phyloP scores from a whole-genome alignment of 148 eudicot genomes.

The Pharnaceum exiguum region DNA sequence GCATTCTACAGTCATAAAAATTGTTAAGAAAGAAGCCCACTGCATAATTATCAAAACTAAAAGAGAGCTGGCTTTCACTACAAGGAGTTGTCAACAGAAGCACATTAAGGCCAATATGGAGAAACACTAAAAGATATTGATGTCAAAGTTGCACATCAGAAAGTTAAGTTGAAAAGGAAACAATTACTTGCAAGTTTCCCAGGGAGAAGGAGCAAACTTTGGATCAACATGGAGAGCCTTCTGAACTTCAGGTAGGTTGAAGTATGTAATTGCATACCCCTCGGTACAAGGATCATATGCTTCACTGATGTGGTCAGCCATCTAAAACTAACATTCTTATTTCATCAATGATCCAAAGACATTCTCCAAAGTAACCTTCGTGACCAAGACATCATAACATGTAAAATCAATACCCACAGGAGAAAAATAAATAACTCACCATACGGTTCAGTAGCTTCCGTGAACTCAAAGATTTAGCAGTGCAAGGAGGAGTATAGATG shows the following conservation, averaged over 20 bases:
- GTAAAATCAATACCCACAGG: neutral
- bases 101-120: no score
- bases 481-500: constrained; percentile 89
- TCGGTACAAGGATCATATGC: constrained; percentile 62
- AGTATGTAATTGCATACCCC: constrained; percentile 43
- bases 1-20: no score
- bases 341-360: no score
- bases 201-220: constrained; percentile 42
- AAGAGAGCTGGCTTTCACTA: no score
- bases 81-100: no score
- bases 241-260: constrained; percentile 60
- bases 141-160: no score
- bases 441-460: constrained; percentile 39
- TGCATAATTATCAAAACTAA: constrained; percentile 1
- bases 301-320: no score
- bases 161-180: neutral
- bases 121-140: no score
- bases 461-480: constrained; percentile 47
- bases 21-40: constrained; percentile 16
- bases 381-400: no score
- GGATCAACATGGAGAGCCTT: constrained; percentile 75
- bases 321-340: no score
- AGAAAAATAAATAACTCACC: constrained; percentile 18
- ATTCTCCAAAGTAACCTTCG: no score
- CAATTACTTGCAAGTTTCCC: constrained; percentile 69